These are phyloP conservation scores for Tephrocybe sp. DNA, from an alignment of 768 basidiomycete species.

Conservation along the genomic window DNA sequence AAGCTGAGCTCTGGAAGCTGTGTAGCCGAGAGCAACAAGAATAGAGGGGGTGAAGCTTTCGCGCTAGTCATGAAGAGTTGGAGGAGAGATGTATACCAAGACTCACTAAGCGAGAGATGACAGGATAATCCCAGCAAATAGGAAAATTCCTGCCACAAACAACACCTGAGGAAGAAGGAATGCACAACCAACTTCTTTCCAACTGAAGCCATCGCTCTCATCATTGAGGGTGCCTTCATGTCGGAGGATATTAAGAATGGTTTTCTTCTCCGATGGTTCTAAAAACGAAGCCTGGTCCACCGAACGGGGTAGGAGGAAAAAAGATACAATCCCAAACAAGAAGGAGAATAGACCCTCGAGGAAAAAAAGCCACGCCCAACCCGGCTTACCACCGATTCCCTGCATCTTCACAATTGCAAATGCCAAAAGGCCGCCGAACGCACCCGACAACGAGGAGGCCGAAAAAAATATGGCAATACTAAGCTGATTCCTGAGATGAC, in stretches of 20 bases:
- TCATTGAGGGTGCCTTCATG: constrained; percentile 24
- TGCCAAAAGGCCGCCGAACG: constrained; percentile 60
- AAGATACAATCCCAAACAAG: constrained; percentile 38
- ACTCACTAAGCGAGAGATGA: constrained; percentile 18
- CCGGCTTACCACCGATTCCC: constrained; percentile 38
- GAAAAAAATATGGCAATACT: constrained; percentile 30
- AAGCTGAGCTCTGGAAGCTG: constrained; percentile 41
- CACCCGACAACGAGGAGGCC: constrained; percentile 38
- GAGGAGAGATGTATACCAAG: no score
- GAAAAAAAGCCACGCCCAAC: constrained; percentile 64
- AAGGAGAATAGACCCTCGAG: constrained; percentile 46
- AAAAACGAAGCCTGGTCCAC: constrained; percentile 36
- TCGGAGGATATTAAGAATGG: constrained; percentile 38
- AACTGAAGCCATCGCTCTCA: constrained; percentile 30
- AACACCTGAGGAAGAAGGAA: constrained; percentile 24
- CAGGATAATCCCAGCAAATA: constrained; percentile 27
- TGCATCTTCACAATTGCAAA: constrained; percentile 50
- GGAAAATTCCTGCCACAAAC: constrained; percentile 27
- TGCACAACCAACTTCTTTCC: constrained; percentile 32
- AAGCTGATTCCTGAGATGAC: no score
- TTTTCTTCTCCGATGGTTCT: constrained; percentile 27
- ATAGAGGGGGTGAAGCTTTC: constrained; percentile 60
- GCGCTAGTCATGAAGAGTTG: no score
- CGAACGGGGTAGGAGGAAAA: constrained; percentile 38
- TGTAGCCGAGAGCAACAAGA: constrained; percentile 46